A percentile compares a stretch with the other conserved stretches of the same genome.
Evolutionary conservation across 2,329 filamentous ascomycete species (phyloP).

Genomic region (Talaromyces funiculosus): DNA sequence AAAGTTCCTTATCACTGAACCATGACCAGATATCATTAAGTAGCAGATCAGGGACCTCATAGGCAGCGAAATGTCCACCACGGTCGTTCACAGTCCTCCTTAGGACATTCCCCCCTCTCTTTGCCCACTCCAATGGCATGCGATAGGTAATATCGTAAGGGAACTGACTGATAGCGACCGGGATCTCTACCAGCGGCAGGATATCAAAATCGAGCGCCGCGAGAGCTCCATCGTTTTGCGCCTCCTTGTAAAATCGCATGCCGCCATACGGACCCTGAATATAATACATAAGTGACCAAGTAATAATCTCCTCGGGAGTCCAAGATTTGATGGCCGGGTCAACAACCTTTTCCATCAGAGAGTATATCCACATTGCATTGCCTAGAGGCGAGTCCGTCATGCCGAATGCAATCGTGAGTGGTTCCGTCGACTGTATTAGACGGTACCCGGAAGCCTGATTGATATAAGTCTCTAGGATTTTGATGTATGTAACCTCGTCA

Average conservation of each 20-base stretch:
- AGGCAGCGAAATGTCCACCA: not conserved
- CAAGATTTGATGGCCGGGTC: not conserved
- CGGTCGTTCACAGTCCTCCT: conserved; percentile 4
- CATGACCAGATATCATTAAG: conserved; percentile 6
- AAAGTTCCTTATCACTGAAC: conserved; percentile 4
- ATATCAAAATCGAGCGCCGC: conserved; percentile 1
- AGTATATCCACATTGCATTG: conserved; percentile 4
- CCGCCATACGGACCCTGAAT: conserved; percentile 2
- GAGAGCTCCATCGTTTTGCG: not conserved
- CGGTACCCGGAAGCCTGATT: conserved; percentile 1
- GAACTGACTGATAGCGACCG: not conserved
- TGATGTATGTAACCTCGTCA: conserved; percentile 1
- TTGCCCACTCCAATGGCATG: conserved; percentile 1
- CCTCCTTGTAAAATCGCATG: conserved; percentile 6
- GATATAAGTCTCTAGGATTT: conserved; percentile 1
- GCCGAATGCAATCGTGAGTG: not conserved
- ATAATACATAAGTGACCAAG: conserved; percentile 7
- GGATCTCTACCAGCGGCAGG: not conserved
- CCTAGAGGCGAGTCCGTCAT: conserved; percentile 3
- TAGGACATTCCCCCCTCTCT: conserved; percentile 1
- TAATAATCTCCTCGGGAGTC: conserved; percentile 4
- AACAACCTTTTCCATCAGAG: not conserved
- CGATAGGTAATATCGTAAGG: conserved; percentile 4
- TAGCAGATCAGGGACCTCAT: conserved; percentile 2
- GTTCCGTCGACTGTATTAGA: conserved; percentile 1